Percentiles rank a stretch among this genome's conserved stretches.
Evolutionary conservation across 768 basidiomycete species (phyloP).

Genomic region (Zangia roseola): DNA sequence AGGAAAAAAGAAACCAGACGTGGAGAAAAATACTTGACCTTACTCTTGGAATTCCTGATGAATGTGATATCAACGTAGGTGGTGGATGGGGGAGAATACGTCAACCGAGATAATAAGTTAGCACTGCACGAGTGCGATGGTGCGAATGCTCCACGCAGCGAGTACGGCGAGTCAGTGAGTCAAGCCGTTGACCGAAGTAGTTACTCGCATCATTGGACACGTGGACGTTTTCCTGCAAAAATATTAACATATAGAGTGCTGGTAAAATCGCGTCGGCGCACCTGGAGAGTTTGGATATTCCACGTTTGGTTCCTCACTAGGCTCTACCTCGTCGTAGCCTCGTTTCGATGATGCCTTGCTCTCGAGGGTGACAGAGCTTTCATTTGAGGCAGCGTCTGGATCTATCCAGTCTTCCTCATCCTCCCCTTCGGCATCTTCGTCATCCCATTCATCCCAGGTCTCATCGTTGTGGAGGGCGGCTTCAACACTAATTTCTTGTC

Average conservation of each 20-base stretch:
- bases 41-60: slow-evolving; percentile 15
- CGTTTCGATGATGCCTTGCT: slow-evolving; percentile 54
- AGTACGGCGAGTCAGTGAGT: background rate
- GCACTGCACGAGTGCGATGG: slow-evolving; percentile 6
- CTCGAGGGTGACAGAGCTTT: slow-evolving; percentile 56
- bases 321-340: slow-evolving; percentile 46
- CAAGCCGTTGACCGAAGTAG: background rate
- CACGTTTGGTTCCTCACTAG: slow-evolving; percentile 36
- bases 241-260: background rate
- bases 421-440: slow-evolving; percentile 46
- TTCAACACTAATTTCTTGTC: slow-evolving; percentile 20
- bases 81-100: slow-evolving; percentile 9
- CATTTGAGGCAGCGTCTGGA: slow-evolving; percentile 46
- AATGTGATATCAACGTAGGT: slow-evolving; percentile 3
- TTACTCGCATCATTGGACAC: slow-evolving; percentile 34
- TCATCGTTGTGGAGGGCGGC: slow-evolving; percentile 12
- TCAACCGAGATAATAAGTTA: slow-evolving; percentile 29
- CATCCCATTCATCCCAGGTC: slow-evolving; percentile 32
- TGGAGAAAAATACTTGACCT: slow-evolving; percentile 30
- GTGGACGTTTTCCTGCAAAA: slow-evolving; percentile 44
- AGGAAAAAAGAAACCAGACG: background rate
- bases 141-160: slow-evolving; percentile 3
- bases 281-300: slow-evolving; percentile 46
- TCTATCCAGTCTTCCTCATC: slow-evolving; percentile 45
- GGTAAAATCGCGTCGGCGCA: slow-evolving; percentile 18